Base-by-base conservation (phyloP, 192 early-diverging fungal species). In the Geranomyces variabilis region DNA sequence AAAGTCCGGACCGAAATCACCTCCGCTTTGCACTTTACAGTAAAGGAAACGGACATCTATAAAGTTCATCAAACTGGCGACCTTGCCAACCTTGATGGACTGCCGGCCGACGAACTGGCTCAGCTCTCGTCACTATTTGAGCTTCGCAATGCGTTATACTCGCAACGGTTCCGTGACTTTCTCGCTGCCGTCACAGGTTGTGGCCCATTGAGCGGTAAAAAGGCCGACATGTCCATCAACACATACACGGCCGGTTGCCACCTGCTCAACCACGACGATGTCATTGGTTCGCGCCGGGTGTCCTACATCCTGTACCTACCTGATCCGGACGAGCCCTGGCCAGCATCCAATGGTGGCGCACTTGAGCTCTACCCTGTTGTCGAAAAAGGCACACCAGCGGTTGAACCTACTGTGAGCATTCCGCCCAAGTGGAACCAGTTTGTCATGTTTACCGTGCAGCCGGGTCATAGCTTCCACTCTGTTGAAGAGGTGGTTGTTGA, bases 41-140 rank as follows among this genome's bases (percentile, higher is more conserved):
- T 79, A n/a, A 93, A 93, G 80, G 92, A 93, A 71, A 93, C 92
- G 0, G 92, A 93, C 63, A 92, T 93, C 34, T 92, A 92, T 84
- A 89, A 90, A 76, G 88, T 90, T 68, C 79, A 87, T 71, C 91
- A 92, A 79, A 90, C 91, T 13, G 91, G 92, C 22, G 92, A 93
- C 70, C 80, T 93, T 57, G 91, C 91, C 55, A 93, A 93, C 73
- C 75, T 93, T 44, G 91, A 93, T 69, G 92, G 91, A 1, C 84
- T 93, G 12, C 79, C 83, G 0, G 75, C 58, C 5, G 69, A 76
- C 19, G 92, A 92, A 78, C 72, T 82, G 14, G 61, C 49, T 15
- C 78, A 86, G 67, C 83, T 93, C 41, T 67, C 77, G 47, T 74
- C 73, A 43, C 69, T 92, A 31, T 84, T 85, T 66, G 49, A 75